Base-by-base conservation (phyloP, 2,329 filamentous ascomycete genomes). In the Periconia macrospinosa region DNA sequence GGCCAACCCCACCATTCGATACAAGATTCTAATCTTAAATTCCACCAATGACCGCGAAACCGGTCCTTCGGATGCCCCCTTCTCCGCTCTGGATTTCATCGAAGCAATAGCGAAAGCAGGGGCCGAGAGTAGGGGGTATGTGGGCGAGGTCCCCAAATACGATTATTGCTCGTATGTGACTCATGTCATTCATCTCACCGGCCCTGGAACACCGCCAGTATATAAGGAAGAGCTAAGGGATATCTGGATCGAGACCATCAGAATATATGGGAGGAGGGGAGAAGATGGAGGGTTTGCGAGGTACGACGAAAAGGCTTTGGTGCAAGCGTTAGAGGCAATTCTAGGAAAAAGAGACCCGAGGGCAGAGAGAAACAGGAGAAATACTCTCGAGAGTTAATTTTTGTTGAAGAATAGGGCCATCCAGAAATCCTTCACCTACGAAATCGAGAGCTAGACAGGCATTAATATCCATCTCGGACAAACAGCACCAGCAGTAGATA, bases 1-100 rank as follows among this genome's bases (percentile, higher is more conserved):
- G 19, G 76, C 81, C 1, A 74, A 75, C 23, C 74, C 79, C 0
- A 65, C 79, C 1, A 80, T 85, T 17, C 77, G 83, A 8, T 83
- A 87, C 66, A 95, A 94, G 70, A 88, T 96, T 17, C 77, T 96
- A 8, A 89, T 96, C 23, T 78, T 96, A 6, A 97, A 97, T 67
- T 90, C 90, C 19, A 89, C 83, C 1, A 78, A 89, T 0, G 93
- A 97, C 67, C 86, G 93, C 10, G 93, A 97, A 77, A 96, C 92
- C 0, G 91, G 92, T 0, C 90, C 92, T 0, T 79, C 79, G 0
- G 69, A 68, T 0, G 57, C 80, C 0, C 86, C 88, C 0, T 92
- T 91, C 67, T 84, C 85, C 0, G 93, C 90, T 0, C 76, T 85
- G 0, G 92, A 96, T 65, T 97, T 97, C 68, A 84, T 97, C 0